Evolutionary conservation across 148 eudicot genomes (phyloP).

Genomic region (Oxyria digyna): DNA sequence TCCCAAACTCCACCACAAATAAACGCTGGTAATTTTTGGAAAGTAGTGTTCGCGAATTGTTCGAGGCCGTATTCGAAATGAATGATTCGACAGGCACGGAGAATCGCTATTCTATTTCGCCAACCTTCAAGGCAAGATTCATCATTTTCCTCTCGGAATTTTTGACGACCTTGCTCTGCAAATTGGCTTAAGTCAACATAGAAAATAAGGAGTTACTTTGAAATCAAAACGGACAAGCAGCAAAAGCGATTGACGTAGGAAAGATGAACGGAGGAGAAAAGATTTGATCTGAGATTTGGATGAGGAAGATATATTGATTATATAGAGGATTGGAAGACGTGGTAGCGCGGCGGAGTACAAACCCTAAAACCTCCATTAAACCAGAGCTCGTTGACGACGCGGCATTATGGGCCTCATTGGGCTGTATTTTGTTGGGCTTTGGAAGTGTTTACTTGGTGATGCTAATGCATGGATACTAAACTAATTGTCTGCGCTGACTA

Average conservation of each 20-base stretch:
- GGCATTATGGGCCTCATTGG: neutral
- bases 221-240: neutral
- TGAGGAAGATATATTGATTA: neutral
- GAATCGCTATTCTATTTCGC: conserved; percentile 2
- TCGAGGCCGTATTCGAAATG: conserved; percentile 3
- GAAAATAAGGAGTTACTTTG: neutral
- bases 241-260: neutral
- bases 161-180: conserved; percentile 6
- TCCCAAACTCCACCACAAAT: neutral
- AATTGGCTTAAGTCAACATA: neutral
- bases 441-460: neutral
- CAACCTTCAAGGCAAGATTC: conserved; percentile 7
- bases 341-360: neutral
- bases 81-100: conserved; percentile 5
- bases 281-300: neutral
- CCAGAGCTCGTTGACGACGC: neutral
- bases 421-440: neutral
- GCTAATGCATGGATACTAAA: too few species aligned
- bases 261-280: neutral
- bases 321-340: neutral
- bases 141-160: neutral
- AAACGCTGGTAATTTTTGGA: too few species aligned
- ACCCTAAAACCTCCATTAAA: neutral
- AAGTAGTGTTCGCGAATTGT: neutral
- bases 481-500: too few species aligned